Percentiles rank a stretch among this genome's conserved stretches.
Evolutionary conservation across 805 yeast species (phyloP).

Genomic region (Hermanozyma aechmeae): DNA sequence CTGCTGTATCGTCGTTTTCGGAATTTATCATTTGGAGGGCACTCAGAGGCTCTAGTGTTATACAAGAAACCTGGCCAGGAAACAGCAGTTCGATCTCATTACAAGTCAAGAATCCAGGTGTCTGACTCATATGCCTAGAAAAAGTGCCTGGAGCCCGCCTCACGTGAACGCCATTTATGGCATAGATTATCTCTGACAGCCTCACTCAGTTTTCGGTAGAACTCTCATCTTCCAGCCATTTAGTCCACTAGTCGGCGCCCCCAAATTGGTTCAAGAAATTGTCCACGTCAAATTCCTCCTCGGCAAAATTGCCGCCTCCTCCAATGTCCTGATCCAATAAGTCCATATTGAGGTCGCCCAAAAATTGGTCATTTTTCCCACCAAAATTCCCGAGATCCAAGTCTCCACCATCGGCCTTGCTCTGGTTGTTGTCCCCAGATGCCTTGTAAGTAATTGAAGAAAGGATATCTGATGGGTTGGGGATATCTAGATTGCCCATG

Average conservation of each 20-base stretch:
- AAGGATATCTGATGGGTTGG: conserved; percentile 25
- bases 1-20: no score
- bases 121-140: neutral
- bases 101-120: neutral
- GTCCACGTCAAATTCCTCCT: conserved; percentile 38
- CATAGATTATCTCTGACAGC: no score
- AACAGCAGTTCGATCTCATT: no score
- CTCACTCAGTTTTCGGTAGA: no score
- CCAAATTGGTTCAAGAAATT: conserved; percentile 36
- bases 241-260: conserved; percentile 5
- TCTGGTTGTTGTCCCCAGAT: conserved; percentile 2
- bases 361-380: conserved; percentile 30
- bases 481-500: conserved; percentile 12
- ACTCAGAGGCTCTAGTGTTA: no score
- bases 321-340: conserved; percentile 23
- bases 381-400: conserved; percentile 27
- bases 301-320: conserved; percentile 13
- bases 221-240: neutral
- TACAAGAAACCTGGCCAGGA: no score
- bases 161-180: neutral
- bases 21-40: no score
- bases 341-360: conserved; percentile 34
- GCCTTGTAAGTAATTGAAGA: conserved; percentile 17
- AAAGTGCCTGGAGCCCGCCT: neutral
- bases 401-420: conserved; percentile 1